Evolutionary conservation across 495 filamentous ascomycete species (phyloP), one percentile per base, ranked within the genome.

Genomic region (Xanthoparmelia taractica): DNA sequence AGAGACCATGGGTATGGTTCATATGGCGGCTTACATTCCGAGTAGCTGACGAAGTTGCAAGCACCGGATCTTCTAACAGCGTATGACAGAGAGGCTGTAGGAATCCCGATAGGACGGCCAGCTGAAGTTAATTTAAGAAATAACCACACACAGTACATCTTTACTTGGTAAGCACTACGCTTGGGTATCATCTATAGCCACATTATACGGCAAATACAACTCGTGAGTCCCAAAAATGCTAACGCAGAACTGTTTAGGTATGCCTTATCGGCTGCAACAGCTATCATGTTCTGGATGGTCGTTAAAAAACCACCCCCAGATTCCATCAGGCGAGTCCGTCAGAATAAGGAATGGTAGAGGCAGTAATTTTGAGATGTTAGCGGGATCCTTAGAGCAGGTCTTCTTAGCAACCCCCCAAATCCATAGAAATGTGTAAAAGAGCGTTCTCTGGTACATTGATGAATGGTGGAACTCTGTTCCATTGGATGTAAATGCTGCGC

Each of bases 81-180:
- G 23, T 86, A 88, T 72, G 84, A 91, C 57, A 79, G 89, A 69
- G 79, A 86, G 68, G 82, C 81, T 13, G 87, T 86, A 64, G 94
- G 95, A n/a, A 86, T 94, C 47, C 94, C 94, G 2, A 93, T 97
- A 73, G 95, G 90, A n/a, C 82, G 92, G 71, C 76, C 90, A 8
- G 83, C 94, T 8, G 91, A 94, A 76, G 94, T 98, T 63, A 96
- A 94, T 74, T 75, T 98, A 73, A 83, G 89, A 71, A 98, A 98
- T 72, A 97, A 93, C 73, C 94, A 98, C 75, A 85, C 89, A 67
- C 93, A 98, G 77, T 98, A 98, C 71, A 97, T 98, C 62, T 92
- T 96, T 72, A 98, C 94, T 59, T 98, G 94, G 94, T 96, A 84
- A 70, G 85, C 59, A 29, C 23, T 41, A 37, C 40, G n/a, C 23